phyloP scores from a whole-genome alignment of 495 filamentous ascomycete species.

The Aspergillus cristatus region DNA sequence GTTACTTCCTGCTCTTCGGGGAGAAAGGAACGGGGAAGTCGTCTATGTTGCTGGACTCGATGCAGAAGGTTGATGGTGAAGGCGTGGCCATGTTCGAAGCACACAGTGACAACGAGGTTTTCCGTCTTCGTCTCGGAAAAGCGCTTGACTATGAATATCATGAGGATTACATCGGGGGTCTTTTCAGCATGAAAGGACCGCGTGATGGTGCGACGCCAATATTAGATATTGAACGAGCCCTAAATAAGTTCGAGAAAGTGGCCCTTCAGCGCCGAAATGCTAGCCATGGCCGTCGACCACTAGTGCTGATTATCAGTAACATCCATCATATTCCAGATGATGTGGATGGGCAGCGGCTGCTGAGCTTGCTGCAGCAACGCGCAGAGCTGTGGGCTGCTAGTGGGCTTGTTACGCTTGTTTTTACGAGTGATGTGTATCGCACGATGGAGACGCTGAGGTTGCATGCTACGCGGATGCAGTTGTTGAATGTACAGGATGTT shows the following conservation, averaged over 20 bases:
- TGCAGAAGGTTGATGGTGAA: slow-evolving; percentile 71
- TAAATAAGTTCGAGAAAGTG: slow-evolving; percentile 86
- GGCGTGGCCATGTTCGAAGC: slow-evolving; percentile 80
- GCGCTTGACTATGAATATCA: slow-evolving; percentile 78
- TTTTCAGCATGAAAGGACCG: slow-evolving; percentile 76
- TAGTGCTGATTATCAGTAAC: slow-evolving; percentile 73
- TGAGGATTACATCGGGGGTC: slow-evolving; percentile 66
- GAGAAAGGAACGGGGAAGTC: slow-evolving; percentile 84
- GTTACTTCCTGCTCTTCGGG: slow-evolving; percentile 73
- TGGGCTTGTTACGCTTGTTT: slow-evolving; percentile 60
- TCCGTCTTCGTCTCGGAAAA: slow-evolving; percentile 74
- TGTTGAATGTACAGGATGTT: slow-evolving; percentile 63
- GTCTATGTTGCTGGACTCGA: slow-evolving; percentile 75
- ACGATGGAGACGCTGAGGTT: slow-evolving; percentile 74
- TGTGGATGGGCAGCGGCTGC: slow-evolving; percentile 65
- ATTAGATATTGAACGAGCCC: slow-evolving; percentile 77
- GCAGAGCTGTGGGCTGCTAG: slow-evolving; percentile 79
- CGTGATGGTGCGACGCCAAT: slow-evolving; percentile 71
- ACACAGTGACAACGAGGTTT: slow-evolving; percentile 77
- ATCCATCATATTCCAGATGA: slow-evolving; percentile 73
- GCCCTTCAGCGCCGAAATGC: slow-evolving; percentile 51
- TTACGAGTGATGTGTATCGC: slow-evolving; percentile 85
- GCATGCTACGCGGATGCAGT: slow-evolving; percentile 70
- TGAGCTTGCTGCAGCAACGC: slow-evolving; percentile 77
- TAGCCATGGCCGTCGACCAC: slow-evolving; percentile 45